Conservation (phyloP, 345 rosid genomes). For the Nephelium lappaceum region DNA sequence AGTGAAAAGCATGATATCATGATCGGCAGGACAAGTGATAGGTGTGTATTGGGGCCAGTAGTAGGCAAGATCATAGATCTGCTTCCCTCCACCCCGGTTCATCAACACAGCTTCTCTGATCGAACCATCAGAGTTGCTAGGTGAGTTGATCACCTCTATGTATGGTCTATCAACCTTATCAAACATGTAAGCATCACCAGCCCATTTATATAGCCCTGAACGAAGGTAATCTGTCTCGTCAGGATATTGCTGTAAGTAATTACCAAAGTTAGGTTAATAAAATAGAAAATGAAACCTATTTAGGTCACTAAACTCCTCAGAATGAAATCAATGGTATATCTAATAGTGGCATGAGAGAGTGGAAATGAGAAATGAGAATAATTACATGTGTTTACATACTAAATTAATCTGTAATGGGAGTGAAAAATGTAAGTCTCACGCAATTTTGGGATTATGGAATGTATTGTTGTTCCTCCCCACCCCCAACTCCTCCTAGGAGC, state of each 20-base stretch:
- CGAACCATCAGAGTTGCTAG: conserved; percentile 85
- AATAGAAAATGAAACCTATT: too few relatives aligned
- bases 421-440: too few relatives aligned
- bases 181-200: conserved; percentile 66
- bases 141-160: conserved; percentile 75
- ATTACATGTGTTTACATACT: too few relatives aligned
- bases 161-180: conserved; percentile 56
- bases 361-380: too few relatives aligned
- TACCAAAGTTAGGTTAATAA: not conserved
- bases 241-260: conserved; percentile 53
- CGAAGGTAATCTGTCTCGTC: conserved; percentile 54
- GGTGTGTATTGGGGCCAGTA: conserved; percentile 92
- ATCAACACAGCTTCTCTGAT: conserved; percentile 68
- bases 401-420: too few relatives aligned
- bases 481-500: too few relatives aligned
- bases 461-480: too few relatives aligned
- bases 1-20: conserved; percentile 86
- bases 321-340: too few relatives aligned
- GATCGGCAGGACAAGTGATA: conserved; percentile 62
- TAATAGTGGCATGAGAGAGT: too few relatives aligned
- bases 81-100: conserved; percentile 49
- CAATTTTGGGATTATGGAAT: too few relatives aligned
- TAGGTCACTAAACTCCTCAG: not conserved
- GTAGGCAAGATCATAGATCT: conserved; percentile 82
- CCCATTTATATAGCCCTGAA: conserved; percentile 84